phyloP scores from a whole-genome alignment of 2,329 filamentous ascomycete genomes.

The Zymoseptoria pseudotritici region DNA sequence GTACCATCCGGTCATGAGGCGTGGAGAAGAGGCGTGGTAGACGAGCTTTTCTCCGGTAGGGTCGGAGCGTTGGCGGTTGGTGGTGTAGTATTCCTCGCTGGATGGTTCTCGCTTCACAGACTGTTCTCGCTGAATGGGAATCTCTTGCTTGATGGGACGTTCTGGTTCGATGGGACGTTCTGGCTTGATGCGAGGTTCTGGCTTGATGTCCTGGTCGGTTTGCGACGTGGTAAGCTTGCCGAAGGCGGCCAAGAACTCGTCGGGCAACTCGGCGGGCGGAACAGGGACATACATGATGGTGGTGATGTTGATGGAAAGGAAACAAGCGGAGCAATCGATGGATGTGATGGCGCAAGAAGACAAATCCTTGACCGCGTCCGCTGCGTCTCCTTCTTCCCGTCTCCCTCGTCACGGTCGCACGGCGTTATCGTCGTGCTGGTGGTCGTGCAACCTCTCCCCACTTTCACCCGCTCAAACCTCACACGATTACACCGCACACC shows the following conservation, averaged over 20 bases:
- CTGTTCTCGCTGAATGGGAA: background rate
- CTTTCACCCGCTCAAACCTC: too few species aligned
- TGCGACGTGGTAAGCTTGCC: background rate
- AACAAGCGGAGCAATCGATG: background rate
- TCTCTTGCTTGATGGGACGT: background rate
- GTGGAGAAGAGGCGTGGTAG: background rate
- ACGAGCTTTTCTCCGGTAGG: background rate
- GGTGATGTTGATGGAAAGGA: background rate
- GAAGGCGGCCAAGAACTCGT: background rate
- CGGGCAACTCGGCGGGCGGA: background rate
- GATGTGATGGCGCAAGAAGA: background rate
- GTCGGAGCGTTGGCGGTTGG: background rate
- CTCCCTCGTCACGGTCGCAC: background rate
- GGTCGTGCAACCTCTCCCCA: background rate
- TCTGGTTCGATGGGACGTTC: background rate
- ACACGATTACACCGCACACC: too few species aligned
- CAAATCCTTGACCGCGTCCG: background rate
- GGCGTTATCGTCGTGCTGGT: background rate
- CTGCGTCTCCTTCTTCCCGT: background rate
- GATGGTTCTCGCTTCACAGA: background rate
- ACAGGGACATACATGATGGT: background rate
- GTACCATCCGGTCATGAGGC: background rate
- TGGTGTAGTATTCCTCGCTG: background rate
- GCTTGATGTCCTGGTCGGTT: background rate
- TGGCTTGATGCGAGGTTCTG: background rate